phyloP scores from a whole-genome alignment of 805 yeast genomes.

The Teunomyces aglyptinius region DNA sequence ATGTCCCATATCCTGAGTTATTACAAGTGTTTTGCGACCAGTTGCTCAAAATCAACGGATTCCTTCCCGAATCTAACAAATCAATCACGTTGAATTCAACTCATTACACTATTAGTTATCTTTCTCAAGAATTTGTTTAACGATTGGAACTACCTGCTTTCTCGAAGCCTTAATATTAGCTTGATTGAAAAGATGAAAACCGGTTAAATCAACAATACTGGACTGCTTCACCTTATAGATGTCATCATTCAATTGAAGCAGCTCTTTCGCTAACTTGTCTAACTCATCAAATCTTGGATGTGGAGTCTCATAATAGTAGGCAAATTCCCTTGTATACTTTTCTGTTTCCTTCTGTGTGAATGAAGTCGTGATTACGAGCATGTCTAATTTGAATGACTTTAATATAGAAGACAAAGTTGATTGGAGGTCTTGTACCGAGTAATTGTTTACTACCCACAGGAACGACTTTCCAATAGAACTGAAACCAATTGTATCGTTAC shows the following conservation, averaged over 20 bases:
- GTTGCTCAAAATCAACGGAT: constrained; percentile 14
- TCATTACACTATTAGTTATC: constrained; percentile 11
- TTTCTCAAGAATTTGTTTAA: constrained; percentile 31
- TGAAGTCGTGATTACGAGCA: constrained; percentile 38
- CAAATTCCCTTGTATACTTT: constrained; percentile 35
- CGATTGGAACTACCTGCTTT: constrained; percentile 79
- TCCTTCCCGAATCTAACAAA: constrained; percentile 19
- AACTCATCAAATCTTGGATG: constrained; percentile 17
- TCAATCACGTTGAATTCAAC: constrained; percentile 14
- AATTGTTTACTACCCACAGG: constrained; percentile 45
- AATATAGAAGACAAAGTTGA: constrained; percentile 19
- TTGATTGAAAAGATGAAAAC: constrained; percentile 42
- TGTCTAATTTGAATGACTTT: constrained; percentile 17
- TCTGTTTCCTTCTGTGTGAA: constrained; percentile 32
- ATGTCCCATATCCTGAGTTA: constrained; percentile 16
- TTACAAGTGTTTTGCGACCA: constrained; percentile 13
- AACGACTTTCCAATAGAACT: constrained; percentile 69
- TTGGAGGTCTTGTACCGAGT: constrained; percentile 20
- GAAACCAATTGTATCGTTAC: constrained; percentile 58
- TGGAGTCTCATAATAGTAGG: constrained; percentile 21
- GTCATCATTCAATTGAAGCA: constrained; percentile 24
- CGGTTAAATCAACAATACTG: constrained; percentile 9
- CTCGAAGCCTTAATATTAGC: constrained; percentile 63
- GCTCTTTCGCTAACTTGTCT: constrained; percentile 16
- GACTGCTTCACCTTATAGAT: constrained; percentile 21